A percentile compares a stretch with the other conserved stretches of the same genome.
Evolutionary conservation across 1,284 basidiomycete species (phyloP).

Genomic region (Anthracocystis walkeri): DNA sequence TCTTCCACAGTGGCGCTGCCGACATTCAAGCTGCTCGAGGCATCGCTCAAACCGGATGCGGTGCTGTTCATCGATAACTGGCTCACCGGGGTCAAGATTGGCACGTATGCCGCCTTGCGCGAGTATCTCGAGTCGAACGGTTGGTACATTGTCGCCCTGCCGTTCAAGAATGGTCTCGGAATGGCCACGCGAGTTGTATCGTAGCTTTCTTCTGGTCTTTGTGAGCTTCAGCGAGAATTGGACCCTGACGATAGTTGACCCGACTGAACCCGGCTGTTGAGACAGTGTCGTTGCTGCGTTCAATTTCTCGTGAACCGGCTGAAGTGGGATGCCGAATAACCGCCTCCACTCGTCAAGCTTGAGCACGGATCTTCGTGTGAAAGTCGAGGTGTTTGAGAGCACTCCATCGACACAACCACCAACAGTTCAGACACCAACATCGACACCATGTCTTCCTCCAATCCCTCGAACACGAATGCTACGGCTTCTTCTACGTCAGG

Average conservation of each 20-base stretch:
- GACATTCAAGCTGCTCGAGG: conserved; percentile 43
- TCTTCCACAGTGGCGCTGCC: conserved; percentile 30
- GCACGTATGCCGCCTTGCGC: conserved; percentile 25
- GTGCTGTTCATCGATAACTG: conserved; percentile 45
- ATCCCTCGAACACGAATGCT: neutral
- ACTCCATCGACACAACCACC: neutral
- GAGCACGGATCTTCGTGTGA: neutral
- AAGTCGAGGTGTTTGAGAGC: neutral
- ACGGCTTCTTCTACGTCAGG: neutral
- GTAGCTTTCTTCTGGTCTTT: neutral
- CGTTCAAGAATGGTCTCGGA: conserved; percentile 47
- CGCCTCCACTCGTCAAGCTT: conserved; percentile 2
- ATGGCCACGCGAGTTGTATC: conserved; percentile 28
- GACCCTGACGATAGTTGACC: conserved; percentile 4
- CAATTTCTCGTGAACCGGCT: conserved; percentile 1
- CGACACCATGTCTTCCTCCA: conserved; percentile 6
- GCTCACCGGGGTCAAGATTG: conserved; percentile 34
- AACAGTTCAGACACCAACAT: neutral
- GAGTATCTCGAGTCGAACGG: conserved; percentile 37
- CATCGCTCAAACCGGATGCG: conserved; percentile 32
- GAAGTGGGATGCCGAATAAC: conserved; percentile 6
- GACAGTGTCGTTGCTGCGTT: neutral
- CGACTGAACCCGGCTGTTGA: neutral
- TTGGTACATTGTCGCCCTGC: conserved; percentile 37
- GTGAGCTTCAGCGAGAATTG: neutral